Base-by-base conservation (phyloP, 768 basidiomycete genomes). In the Scleroderma bovista region DNA sequence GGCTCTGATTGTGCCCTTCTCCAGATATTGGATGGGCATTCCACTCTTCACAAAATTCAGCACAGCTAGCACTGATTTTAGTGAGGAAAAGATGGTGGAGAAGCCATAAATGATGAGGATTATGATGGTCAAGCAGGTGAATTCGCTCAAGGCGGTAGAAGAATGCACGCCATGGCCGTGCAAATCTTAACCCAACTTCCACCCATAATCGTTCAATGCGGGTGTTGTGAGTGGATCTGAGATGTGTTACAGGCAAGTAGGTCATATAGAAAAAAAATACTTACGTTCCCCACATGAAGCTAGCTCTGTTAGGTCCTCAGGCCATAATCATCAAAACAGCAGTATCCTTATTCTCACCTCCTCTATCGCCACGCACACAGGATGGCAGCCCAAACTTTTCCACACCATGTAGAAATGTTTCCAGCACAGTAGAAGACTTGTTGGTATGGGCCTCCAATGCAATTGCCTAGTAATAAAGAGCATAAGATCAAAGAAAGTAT, bases 261-360 rank as follows among this genome's bases (percentile, higher is more conserved):
- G 8, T 11, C 31, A 33, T 20, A 47, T 31, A 20, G 32, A 7
- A 13, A 47, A 41, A 7, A 34, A 42, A 15, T 4, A 57, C 57
- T 22, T 39, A 62, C 56, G 43, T 23, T 16, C 57, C 60, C 61
- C 60, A 66, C 26, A 69, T 65, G 39, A 61, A 67, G 4, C 59
- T 60, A 22, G 57, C 67, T 11, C 63, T 50, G 31, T 65, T 60
- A 0, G 57, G 51, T 3, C 74, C 72, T 8, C 58, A 50, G 1
- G 32, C 16, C 33, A 66, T 34, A n/a, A 72, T 65, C 72, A 74
- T 74, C 17, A 51, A 65, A 0, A 63, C 44, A 3, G 71, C 61
- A 9, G 68, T 62, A 9, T 56, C 48, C 8, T 55, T 54, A 52
- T 74, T 75, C 51, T 74, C 70, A 0, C 64, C 60, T 1, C 69